Percentiles rank a stretch among this genome's conserved stretches.
Conservation (phyloP, 345 rosid species). For the Jatropha curcas region DNA sequence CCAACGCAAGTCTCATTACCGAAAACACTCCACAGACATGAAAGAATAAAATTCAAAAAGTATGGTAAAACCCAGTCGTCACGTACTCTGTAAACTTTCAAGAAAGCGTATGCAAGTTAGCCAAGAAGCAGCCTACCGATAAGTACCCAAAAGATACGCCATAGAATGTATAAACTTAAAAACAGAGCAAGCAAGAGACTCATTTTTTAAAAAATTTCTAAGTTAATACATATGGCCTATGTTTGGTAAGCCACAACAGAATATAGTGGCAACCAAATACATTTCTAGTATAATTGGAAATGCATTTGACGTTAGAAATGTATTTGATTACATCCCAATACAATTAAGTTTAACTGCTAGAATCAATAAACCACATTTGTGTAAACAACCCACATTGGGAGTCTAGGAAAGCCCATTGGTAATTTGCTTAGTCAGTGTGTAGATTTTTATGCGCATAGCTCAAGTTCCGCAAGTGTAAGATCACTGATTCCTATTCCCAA, state of each 20-base stretch:
- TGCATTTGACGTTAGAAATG: no score
- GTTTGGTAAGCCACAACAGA: no score
- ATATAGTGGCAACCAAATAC: not conserved
- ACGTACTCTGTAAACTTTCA: not conserved
- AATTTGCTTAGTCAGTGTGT: not conserved
- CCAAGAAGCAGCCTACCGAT: no score
- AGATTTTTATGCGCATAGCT: not conserved
- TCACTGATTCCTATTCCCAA: constrained; percentile 13
- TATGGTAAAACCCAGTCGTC: not conserved
- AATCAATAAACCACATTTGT: not conserved
- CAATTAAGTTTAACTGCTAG: no score
- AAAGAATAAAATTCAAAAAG: no score
- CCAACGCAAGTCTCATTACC: not conserved
- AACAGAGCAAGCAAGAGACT: not conserved
- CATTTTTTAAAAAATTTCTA: not conserved
- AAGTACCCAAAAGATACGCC: not conserved
- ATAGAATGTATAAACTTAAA: not conserved
- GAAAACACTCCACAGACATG: not conserved
- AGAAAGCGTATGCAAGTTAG: not conserved
- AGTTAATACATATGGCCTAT: not conserved
- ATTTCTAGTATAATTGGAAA: no score
- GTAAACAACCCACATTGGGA: not conserved
- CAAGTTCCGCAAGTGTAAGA: not conserved
- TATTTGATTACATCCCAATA: no score
- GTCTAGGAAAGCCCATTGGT: not conserved